Evolutionary conservation across 352 stramenopile species (phyloP).

Genomic region (Aphanomyces astaci): DNA sequence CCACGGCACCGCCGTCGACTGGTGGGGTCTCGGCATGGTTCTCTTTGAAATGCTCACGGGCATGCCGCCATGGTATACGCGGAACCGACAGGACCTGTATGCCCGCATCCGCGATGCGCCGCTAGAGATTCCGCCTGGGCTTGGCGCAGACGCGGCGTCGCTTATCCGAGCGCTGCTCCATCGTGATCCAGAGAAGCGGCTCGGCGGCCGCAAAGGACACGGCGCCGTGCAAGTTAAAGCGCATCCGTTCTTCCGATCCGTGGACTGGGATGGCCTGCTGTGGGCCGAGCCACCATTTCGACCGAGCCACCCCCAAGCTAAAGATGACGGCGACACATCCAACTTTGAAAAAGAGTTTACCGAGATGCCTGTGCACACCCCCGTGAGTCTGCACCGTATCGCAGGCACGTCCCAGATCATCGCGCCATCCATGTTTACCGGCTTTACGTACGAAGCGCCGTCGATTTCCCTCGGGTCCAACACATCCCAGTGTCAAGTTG

Average conservation of each 20-base stretch:
- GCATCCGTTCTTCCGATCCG: slow-evolving; percentile 76
- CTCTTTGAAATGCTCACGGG: slow-evolving; percentile 87
- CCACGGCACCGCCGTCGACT: slow-evolving; percentile 82
- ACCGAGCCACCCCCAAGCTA: slow-evolving; percentile 72
- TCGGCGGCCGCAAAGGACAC: slow-evolving; percentile 54
- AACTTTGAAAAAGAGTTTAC: slow-evolving; percentile 90
- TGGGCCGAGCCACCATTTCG: slow-evolving; percentile 84
- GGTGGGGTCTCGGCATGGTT: slow-evolving; percentile 86
- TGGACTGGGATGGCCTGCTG: slow-evolving; percentile 83
- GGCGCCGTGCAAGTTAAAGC: slow-evolving; percentile 66
- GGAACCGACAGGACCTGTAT: slow-evolving; percentile 78
- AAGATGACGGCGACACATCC: slow-evolving; percentile 78
- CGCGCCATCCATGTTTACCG: slow-evolving; percentile 77
- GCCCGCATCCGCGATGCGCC: slow-evolving; percentile 67
- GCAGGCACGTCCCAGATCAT: slow-evolving; percentile 37
- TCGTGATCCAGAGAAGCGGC: slow-evolving; percentile 72
- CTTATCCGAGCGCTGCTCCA: slow-evolving; percentile 76
- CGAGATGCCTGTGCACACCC: slow-evolving; percentile 73
- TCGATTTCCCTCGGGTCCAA: slow-evolving; percentile 77
- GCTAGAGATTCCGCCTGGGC: slow-evolving; percentile 71
- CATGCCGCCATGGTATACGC: slow-evolving; percentile 78
- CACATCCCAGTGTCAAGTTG: slow-evolving; percentile 81
- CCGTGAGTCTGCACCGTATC: slow-evolving; percentile 54
- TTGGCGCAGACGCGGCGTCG: slow-evolving; percentile 59
- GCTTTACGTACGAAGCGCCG: slow-evolving; percentile 82